A percentile compares a stretch with the other conserved stretches of the same genome.
Evolutionary conservation across 495 filamentous ascomycete genomes (phyloP).

Genomic region (Neurospora sp.): DNA sequence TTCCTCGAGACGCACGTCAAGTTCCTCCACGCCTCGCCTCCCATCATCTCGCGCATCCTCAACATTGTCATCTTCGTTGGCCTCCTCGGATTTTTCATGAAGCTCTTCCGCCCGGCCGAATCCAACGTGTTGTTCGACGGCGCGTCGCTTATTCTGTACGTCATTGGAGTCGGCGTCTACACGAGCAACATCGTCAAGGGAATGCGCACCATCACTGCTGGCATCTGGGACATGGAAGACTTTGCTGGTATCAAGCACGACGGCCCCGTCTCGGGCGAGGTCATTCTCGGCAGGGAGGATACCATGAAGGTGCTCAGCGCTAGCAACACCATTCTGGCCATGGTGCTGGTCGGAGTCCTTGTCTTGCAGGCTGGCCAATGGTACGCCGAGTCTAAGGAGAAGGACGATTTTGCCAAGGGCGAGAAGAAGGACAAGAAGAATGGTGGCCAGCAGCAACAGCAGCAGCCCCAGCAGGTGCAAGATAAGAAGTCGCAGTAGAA

Average conservation of each 20-base stretch:
- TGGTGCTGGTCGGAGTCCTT: conserved; percentile 83
- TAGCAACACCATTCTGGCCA: conserved; percentile 87
- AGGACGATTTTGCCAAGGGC: conserved; percentile 49
- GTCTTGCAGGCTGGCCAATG: conserved; percentile 95
- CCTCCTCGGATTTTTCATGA: conserved; percentile 79
- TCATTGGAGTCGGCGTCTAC: conserved; percentile 85
- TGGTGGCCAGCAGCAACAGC: conserved; percentile 34
- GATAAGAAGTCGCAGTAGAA: conserved; percentile 1
- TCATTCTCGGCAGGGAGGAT: conserved; percentile 64
- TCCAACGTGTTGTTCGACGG: conserved; percentile 96
- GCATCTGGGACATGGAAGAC: conserved; percentile 41
- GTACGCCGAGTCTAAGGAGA: conserved; percentile 93
- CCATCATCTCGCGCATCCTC: conserved; percentile 82
- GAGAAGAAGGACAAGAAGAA: conserved; percentile 49
- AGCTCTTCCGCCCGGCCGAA: conserved; percentile 85
- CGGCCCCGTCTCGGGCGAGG: conserved; percentile 29
- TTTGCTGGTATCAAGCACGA: conserved; percentile 34
- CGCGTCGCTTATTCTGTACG: conserved; percentile 79
- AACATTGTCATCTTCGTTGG: conserved; percentile 87
- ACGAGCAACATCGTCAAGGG: conserved; percentile 93
- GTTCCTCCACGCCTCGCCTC: conserved; percentile 77
- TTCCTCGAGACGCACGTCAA: conserved; percentile 78
- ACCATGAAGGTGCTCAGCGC: conserved; percentile 84
- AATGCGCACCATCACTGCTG: conserved; percentile 61
- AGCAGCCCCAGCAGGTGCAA: neutral